Evolutionary conservation across 306 rosid genomes (phyloP), one percentile per base, ranked within the genome.

Genomic region (Boehmeria nivea): DNA sequence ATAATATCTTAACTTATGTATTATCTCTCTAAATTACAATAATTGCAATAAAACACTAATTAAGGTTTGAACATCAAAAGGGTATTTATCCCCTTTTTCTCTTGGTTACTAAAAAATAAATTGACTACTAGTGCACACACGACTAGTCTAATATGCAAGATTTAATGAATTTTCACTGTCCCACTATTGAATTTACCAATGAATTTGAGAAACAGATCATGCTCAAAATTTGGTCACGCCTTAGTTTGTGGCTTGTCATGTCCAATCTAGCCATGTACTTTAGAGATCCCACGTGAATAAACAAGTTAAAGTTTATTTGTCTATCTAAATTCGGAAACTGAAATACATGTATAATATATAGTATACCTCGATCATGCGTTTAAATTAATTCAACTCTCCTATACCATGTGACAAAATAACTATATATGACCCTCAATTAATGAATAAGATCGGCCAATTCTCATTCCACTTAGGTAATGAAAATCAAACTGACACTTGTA

Each of bases 311-410:
- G n/a, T n/a, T n/a, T n/a, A n/a, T n/a, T 48, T 74, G 82, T 72
- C 77, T 61, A 69, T 43, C 81, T 65, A 0, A 64, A 76, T 28
- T 51, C 28, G 59, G 86, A 51, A 73, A 73, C 68, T 40, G n/a
- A n/a, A n/a, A 66, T 58, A 39, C 27, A 53, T 3, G 6, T 18
- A 3, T 13, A n/a, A n/a, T n/a, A n/a, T n/a, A n/a, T n/a, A n/a
- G n/a, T n/a, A n/a, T n/a, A n/a, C n/a, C n/a, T n/a, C n/a, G n/a
- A n/a, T n/a, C n/a, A n/a, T 8, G 24, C 6, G 43, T 33, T 28
- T 8, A n/a, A 12, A 53, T 53, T 10, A 16, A 28, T 11, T 31
- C 10, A 31, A n/a, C n/a, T 16, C 20, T 3, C 8, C 14, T 18
- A 17, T 28, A 54, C 44, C 62, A 54, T 26, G 63, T 26, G 63